Percentiles rank a stretch among this genome's conserved stretches.
These are phyloP conservation scores for Quercus gilva DNA, from an alignment of 306 rosid species.

Conservation along the genomic window DNA sequence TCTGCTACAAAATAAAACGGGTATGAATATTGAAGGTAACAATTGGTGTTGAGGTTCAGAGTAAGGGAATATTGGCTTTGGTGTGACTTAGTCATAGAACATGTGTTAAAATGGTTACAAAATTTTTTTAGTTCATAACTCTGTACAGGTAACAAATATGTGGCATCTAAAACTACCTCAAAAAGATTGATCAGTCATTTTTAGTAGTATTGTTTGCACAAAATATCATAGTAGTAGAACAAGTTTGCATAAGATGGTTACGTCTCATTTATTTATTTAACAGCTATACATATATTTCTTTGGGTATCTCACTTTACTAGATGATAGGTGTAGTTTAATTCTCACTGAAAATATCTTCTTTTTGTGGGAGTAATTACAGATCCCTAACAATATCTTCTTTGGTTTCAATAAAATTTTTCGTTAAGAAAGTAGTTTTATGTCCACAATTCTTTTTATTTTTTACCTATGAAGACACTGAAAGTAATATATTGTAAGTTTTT, in stretches of 20 bases:
- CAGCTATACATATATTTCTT: neutral
- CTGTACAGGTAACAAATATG: neutral
- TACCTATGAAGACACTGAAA: neutral
- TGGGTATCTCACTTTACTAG: neutral
- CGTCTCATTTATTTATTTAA: neutral
- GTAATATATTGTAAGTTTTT: neutral
- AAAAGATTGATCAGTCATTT: neutral
- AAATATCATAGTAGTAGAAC: neutral
- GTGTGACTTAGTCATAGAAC: neutral
- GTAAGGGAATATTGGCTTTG: neutral
- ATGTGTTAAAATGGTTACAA: too few species aligned
- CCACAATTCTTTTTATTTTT: neutral
- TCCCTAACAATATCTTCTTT: neutral
- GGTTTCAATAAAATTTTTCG: too few species aligned
- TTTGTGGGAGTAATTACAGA: neutral
- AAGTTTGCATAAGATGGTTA: too few species aligned
- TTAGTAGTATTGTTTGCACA: neutral
- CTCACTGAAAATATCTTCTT: neutral
- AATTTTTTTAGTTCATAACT: neutral
- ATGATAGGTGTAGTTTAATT: neutral
- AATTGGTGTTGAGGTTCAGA: neutral
- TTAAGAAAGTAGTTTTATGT: neutral
- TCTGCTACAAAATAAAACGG: neutral
- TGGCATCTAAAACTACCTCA: neutral
- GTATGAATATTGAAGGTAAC: neutral